A percentile compares a stretch with the other conserved stretches of the same genome.
Evolutionary conservation across 192 early-diverging fungal genomes (phyloP).

Genomic region (Linnemannia exigua): DNA sequence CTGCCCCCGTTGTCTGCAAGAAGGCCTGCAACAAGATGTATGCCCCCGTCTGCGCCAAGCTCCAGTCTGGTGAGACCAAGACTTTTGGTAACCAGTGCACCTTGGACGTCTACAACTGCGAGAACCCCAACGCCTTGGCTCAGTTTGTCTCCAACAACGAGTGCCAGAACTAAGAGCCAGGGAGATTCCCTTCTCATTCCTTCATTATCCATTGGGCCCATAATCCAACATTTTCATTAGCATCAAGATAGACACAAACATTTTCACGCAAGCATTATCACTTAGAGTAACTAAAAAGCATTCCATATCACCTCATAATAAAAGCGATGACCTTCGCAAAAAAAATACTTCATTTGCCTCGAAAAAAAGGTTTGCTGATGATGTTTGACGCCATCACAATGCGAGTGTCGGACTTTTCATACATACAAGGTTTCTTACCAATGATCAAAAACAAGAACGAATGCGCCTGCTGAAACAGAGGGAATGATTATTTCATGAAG

Average conservation of each 20-base stretch:
- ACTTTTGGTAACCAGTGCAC: slow-evolving; percentile 1
- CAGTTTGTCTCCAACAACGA: not conserved
- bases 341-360: not conserved
- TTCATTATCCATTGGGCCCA: not conserved
- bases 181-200: not conserved
- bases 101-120: slow-evolving; percentile 5
- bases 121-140: not conserved
- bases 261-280: not conserved
- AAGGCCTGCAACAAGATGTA: slow-evolving; percentile 9
- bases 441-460: too few species aligned
- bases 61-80: not conserved
- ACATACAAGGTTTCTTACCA: too few species aligned
- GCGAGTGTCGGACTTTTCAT: too few species aligned
- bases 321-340: not conserved
- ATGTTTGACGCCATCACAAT: not conserved
- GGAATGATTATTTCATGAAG: too few species aligned
- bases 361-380: not conserved
- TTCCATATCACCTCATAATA: not conserved
- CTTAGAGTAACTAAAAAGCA: not conserved
- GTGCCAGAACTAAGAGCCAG: not conserved
- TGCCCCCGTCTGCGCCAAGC: slow-evolving; percentile 11
- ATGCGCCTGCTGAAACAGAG: too few species aligned
- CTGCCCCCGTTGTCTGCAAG: not conserved
- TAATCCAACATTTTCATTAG: not conserved
- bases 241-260: not conserved